Conservation (phyloP, 805 yeast species). For the Yarrowia keelungensis region DNA sequence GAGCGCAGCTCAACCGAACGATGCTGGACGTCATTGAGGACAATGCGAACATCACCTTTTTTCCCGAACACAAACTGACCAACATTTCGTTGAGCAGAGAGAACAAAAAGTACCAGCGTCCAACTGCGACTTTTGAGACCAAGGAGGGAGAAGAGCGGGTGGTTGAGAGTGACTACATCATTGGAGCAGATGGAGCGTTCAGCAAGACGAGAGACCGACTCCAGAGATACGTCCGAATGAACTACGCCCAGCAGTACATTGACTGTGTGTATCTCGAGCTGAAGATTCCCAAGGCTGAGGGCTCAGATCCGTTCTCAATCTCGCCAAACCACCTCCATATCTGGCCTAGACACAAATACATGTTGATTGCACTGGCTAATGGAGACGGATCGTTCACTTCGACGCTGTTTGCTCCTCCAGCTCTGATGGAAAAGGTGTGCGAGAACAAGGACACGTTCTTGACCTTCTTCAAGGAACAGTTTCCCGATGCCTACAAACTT, state of each 20-base stretch:
- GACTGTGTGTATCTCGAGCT: conserved; percentile 86
- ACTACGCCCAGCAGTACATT: conserved; percentile 75
- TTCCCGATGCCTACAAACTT: conserved; percentile 74
- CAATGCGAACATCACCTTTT: conserved; percentile 55
- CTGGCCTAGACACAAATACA: conserved; percentile 87
- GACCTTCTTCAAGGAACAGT: conserved; percentile 63
- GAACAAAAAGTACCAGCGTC: conserved; percentile 22
- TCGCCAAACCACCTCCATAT: conserved; percentile 84
- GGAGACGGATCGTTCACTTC: conserved; percentile 86
- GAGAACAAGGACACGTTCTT: conserved; percentile 55
- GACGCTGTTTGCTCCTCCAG: conserved; percentile 86
- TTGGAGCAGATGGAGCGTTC: conserved; percentile 89
- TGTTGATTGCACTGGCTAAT: conserved; percentile 91
- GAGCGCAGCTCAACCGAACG: conserved; percentile 69
- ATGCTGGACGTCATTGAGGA: conserved; percentile 68
- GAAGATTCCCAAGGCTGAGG: conserved; percentile 60
- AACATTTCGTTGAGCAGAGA: conserved; percentile 50
- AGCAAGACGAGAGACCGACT: conserved; percentile 74
- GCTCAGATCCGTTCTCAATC: conserved; percentile 53
- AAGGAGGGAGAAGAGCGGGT: conserved; percentile 39
- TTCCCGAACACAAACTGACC: conserved; percentile 65
- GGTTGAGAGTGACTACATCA: conserved; percentile 60
- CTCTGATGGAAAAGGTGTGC: conserved; percentile 59
- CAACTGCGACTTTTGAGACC: conserved; percentile 40
- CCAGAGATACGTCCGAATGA: conserved; percentile 71